Evolutionary conservation across 2,329 filamentous ascomycete species (phyloP), one percentile per base, ranked within the genome.

Genomic region (Lasiodiplodia gonubiensis): DNA sequence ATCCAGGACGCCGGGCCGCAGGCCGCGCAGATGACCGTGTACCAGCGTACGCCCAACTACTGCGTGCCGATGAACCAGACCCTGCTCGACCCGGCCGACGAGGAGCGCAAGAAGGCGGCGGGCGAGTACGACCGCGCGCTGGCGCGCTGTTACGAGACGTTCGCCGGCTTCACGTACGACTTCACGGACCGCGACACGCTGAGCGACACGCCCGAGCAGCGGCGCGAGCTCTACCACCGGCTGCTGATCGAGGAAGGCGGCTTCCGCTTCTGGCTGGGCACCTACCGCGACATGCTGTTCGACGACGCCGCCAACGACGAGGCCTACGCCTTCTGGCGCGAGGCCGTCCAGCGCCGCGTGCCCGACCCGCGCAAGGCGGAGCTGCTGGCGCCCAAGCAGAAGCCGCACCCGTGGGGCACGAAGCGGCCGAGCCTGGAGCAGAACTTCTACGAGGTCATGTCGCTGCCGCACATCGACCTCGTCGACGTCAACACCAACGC

Each of bases 381-480:
- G 66, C 79, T 80, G 25, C 73, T 88, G 16, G 85, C 86, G 52
- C 86, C 86, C 0, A 74, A 80, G 80, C 70, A 79, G 82, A 67
- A 67, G 52, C 53, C 64, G 55, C 67, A 77, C 84, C 51, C 80
- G 86, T 71, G 87, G 84, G 0, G 85, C 84, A 0, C 84, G 16
- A 63, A 67, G 66, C 59, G 82, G 0, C 81, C 83, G 18, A 52
- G 59, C 27, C 18, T 66, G 30, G 74, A 75, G 48, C 69, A 72
- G 8, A 77, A 78, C 30, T 81, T 80, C 68, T 77, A 80, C 51
- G 80, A 81, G 63, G 75, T 78, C 3, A 70, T 81, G 5, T 74
- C 78, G 23, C 73, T 77, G 70, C 68, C 72, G 6, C 86, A 86
- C 27, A 82, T 86, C 21, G 78, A 83, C 46, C 74, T 87, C 0